Percentiles rank a stretch among this genome's conserved stretches.
These are phyloP conservation scores for Plasmopara viticola DNA, from an alignment of 352 stramenopile species.

Conservation along the genomic window DNA sequence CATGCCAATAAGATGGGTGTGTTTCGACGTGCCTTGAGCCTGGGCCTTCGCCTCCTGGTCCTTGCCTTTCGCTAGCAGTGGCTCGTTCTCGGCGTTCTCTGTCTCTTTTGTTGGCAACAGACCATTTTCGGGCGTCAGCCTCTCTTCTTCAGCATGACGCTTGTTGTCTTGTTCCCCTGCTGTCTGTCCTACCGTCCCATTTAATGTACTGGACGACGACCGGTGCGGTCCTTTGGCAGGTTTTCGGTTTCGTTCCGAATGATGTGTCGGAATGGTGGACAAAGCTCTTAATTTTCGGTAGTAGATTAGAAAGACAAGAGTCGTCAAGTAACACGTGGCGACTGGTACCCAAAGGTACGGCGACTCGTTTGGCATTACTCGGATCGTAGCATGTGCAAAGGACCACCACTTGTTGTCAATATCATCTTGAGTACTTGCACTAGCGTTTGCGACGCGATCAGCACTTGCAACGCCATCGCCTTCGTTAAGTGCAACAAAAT, in stretches of 20 bases:
- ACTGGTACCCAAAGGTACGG: constrained; percentile 76
- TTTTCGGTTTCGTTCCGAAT: constrained; percentile 6
- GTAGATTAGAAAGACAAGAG: constrained; percentile 63
- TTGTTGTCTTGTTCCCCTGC: constrained; percentile 15
- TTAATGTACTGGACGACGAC: constrained; percentile 27
- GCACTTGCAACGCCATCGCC: constrained; percentile 5
- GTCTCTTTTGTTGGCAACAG: constrained; percentile 6
- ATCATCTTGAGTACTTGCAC: constrained; percentile 8
- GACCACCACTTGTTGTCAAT: constrained; percentile 62
- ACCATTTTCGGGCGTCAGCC: constrained; percentile 7
- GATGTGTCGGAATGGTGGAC: constrained; percentile 43
- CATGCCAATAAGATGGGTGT: constrained; percentile 73
- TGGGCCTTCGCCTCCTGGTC: constrained; percentile 5
- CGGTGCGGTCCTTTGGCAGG: constrained; percentile 4
- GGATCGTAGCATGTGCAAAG: constrained; percentile 74
- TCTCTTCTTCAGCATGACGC: constrained; percentile 5
- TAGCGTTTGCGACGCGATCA: constrained; percentile 1
- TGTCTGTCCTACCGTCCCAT: constrained; percentile 10
- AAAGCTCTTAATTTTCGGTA: constrained; percentile 61
- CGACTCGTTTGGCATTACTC: constrained; percentile 68
- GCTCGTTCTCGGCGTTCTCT: constrained; percentile 17
- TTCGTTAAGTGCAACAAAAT: not conserved
- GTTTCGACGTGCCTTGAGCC: constrained; percentile 9
- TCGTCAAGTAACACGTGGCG: constrained; percentile 69
- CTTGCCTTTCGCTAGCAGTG: constrained; percentile 16